Conservation (phyloP, 2,329 filamentous ascomycete genomes). For the Apiospora malaysiana region DNA sequence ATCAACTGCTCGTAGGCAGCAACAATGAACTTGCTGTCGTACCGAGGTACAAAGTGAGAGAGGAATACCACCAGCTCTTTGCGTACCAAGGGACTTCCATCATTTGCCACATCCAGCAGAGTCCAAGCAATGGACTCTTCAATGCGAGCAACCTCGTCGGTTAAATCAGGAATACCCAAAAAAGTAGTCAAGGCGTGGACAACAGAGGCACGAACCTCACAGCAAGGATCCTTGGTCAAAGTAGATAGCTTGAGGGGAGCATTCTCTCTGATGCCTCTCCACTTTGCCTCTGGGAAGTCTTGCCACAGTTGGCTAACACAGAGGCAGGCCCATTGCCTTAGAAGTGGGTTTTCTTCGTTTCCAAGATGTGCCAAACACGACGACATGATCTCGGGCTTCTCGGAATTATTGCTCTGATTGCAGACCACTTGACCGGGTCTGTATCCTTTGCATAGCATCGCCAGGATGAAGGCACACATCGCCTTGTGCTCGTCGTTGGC, state of each 20-base stretch:
- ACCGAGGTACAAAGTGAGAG: constrained; percentile 87
- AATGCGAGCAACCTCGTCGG: constrained; percentile 86
- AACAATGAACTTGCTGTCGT: constrained; percentile 91
- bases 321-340: constrained; percentile 94
- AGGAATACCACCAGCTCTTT: constrained; percentile 94
- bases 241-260: constrained; percentile 82
- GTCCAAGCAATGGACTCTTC: constrained; percentile 92
- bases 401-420: constrained; percentile 64
- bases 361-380: constrained; percentile 84
- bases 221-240: constrained; percentile 82
- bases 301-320: constrained; percentile 96
- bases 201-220: constrained; percentile 93
- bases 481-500: constrained; percentile 95
- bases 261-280: constrained; percentile 88
- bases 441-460: constrained; percentile 96
- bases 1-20: constrained; percentile 88
- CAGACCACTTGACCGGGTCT: constrained; percentile 91
- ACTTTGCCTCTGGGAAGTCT: constrained; percentile 90
- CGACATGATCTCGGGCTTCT: constrained; percentile 73
- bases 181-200: constrained; percentile 93
- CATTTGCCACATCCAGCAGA: constrained; percentile 87
- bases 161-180: constrained; percentile 89
- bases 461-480: constrained; percentile 98
- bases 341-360: constrained; percentile 84
- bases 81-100: constrained; percentile 92